Percentiles rank a stretch among this genome's conserved stretches.
Evolutionary conservation across 192 early-diverging fungal species (phyloP).

Genomic region (Umbelopsis isabellina): DNA sequence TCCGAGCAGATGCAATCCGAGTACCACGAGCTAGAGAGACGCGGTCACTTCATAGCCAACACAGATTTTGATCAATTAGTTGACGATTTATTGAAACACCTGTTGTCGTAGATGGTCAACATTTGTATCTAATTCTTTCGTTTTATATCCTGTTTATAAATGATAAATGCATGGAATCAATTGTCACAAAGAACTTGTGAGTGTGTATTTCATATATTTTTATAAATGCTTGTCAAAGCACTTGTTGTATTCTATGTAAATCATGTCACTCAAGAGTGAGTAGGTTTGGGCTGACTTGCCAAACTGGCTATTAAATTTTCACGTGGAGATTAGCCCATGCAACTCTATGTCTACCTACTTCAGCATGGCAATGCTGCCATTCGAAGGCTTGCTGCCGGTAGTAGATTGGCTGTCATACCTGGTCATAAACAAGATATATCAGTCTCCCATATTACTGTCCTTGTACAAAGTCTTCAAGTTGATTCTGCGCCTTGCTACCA

Average conservation of each 20-base stretch:
- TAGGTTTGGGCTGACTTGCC: no score
- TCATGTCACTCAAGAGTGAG: no score
- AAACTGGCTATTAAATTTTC: not conserved
- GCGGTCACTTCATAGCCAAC: conserved; percentile 44
- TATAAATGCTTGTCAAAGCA: no score
- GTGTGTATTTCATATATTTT: no score
- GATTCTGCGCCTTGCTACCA: conserved; percentile 51
- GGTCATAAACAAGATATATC: conserved; percentile 53
- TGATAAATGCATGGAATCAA: no score
- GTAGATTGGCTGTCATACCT: conserved; percentile 51
- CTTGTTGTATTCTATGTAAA: no score
- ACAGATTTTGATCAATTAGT: conserved; percentile 43
- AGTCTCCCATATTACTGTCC: conserved; percentile 49
- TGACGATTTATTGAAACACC: conserved; percentile 25
- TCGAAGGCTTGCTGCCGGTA: conserved; percentile 5
- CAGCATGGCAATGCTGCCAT: conserved; percentile 13
- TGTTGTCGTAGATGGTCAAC: no score
- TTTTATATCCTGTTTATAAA: no score
- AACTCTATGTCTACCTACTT: not conserved
- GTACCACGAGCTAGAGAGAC: conserved; percentile 41
- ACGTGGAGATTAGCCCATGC: not conserved
- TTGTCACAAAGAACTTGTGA: no score
- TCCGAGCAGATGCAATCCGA: conserved; percentile 39
- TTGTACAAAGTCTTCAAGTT: conserved; percentile 61
- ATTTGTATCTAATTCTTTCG: no score